Evolutionary conservation across 73 alveolate genomes (phyloP).

Genomic region (Breviolum minutum): DNA sequence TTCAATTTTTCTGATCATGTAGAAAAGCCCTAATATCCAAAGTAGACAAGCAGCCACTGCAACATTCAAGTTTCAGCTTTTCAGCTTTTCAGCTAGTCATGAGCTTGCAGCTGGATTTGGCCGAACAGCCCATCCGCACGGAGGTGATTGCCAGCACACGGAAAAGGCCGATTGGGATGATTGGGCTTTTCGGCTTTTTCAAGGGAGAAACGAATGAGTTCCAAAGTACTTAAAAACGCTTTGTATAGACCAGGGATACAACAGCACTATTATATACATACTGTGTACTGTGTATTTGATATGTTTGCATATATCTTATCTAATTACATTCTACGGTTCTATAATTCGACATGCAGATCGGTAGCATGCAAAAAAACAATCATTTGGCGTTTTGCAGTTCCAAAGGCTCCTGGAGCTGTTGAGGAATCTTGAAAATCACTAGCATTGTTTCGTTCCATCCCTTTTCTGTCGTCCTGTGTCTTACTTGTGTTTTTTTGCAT

Average conservation of each 20-base stretch:
- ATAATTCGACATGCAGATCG: no score
- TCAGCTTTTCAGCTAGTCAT: not conserved
- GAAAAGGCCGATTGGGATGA: not conserved
- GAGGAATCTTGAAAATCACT: no score
- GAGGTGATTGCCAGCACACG: conserved; percentile 35
- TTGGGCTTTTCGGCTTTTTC: not conserved
- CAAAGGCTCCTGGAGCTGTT: no score
- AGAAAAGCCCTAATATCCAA: no score
- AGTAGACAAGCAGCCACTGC: no score
- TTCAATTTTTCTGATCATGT: no score
- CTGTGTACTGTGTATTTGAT: not conserved
- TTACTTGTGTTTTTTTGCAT: not conserved
- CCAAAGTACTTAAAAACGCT: not conserved
- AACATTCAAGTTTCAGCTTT: no score
- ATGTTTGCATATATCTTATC: no score
- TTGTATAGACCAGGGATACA: not conserved
- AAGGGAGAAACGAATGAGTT: no score
- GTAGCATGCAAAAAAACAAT: no score
- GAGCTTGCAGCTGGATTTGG: not conserved
- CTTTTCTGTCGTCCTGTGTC: not conserved
- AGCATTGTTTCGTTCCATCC: not conserved
- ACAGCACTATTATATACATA: not conserved
- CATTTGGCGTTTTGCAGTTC: no score
- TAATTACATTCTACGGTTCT: not conserved
- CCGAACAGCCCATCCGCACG: not conserved